Conservation (phyloP, 1,139 yeast genomes). For the Taphrina communis region DNA sequence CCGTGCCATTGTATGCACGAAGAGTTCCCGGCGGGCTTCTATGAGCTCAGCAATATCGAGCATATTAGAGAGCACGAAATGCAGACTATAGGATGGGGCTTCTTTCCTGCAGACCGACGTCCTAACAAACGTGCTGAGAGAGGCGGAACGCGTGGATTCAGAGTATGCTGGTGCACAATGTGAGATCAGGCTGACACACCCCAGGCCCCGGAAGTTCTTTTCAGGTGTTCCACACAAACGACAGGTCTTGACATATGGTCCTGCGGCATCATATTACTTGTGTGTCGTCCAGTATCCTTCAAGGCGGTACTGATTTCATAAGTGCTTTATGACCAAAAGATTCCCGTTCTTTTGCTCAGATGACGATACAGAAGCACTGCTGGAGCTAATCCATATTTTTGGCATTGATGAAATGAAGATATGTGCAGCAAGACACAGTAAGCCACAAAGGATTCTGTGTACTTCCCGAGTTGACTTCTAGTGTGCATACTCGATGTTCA, state of each 20-base stretch:
- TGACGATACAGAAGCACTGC: slow-evolving; percentile 42
- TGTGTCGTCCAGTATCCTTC: background rate
- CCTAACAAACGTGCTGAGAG: slow-evolving; percentile 65
- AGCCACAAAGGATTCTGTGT: background rate
- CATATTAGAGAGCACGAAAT: background rate
- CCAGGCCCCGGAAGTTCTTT: slow-evolving; percentile 72
- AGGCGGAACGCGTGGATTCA: slow-evolving; percentile 83
- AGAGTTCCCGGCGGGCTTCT: slow-evolving; percentile 11
- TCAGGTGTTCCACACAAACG: slow-evolving; percentile 74
- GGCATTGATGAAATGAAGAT: slow-evolving; percentile 42
- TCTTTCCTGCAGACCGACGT: slow-evolving; percentile 51
- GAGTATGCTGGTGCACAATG: slow-evolving; percentile 48
- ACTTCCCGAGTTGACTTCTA: background rate
- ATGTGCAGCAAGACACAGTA: slow-evolving; percentile 43
- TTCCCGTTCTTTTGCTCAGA: slow-evolving; percentile 49
- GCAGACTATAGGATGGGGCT: slow-evolving; percentile 38
- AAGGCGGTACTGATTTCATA: background rate
- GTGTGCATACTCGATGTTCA: slow-evolving; percentile 23
- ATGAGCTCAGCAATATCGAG: slow-evolving; percentile 6
- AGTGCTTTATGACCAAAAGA: slow-evolving; percentile 63
- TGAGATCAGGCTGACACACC: background rate
- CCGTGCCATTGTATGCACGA: slow-evolving; percentile 36
- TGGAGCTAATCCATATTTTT: slow-evolving; percentile 42
- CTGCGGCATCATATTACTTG: slow-evolving; percentile 69
- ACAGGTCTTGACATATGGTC: slow-evolving; percentile 78